These are phyloP conservation scores for Luzula sylvatica DNA, from an alignment of 176 grass and related monocot species.

Conservation along the genomic window DNA sequence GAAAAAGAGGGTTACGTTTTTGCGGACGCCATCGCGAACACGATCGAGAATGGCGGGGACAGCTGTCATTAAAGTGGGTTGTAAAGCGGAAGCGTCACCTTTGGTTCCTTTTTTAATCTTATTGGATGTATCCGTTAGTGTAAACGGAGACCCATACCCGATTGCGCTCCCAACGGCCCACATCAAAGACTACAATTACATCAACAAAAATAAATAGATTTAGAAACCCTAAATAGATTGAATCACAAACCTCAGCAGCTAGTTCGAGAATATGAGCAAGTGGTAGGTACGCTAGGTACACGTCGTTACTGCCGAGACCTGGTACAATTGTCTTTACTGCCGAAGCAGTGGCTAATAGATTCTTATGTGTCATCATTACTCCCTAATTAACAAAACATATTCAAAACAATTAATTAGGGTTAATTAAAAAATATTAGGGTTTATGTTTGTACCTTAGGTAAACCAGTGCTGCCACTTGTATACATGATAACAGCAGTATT, in stretches of 20 bases:
- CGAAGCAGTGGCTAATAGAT: slow-evolving; percentile 67
- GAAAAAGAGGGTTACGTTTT: slow-evolving; percentile 63
- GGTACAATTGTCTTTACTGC: slow-evolving; percentile 90
- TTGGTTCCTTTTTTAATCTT: slow-evolving; percentile 86
- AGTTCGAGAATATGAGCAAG: slow-evolving; percentile 97
- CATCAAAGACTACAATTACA: slow-evolving; percentile 51
- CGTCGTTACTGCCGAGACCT: slow-evolving; percentile 65
- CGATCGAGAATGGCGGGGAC: slow-evolving; percentile 98
- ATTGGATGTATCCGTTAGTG: slow-evolving; percentile 88
- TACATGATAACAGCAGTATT: slow-evolving; percentile 96
- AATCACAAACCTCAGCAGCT: slow-evolving; percentile 61
- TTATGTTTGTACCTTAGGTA: slow-evolving; percentile 73
- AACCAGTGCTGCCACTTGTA: slow-evolving; percentile 94
- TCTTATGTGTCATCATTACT: slow-evolving; percentile 92
- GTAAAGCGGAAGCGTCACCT: slow-evolving; percentile 69
- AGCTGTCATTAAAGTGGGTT: slow-evolving; percentile 73
- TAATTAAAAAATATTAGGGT: not conserved
- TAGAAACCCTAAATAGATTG: not conserved
- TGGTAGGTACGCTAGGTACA: slow-evolving; percentile 85
- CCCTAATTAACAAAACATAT: slow-evolving; percentile 25
- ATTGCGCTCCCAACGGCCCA: slow-evolving; percentile 65
- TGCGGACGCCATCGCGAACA: slow-evolving; percentile 74
- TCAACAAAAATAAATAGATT: slow-evolving; percentile 1
- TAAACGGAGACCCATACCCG: slow-evolving; percentile 85
- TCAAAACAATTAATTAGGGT: too few species aligned